phyloP scores from a whole-genome alignment of 176 grass and related monocot genomes.

The Oryza meridionalis region DNA sequence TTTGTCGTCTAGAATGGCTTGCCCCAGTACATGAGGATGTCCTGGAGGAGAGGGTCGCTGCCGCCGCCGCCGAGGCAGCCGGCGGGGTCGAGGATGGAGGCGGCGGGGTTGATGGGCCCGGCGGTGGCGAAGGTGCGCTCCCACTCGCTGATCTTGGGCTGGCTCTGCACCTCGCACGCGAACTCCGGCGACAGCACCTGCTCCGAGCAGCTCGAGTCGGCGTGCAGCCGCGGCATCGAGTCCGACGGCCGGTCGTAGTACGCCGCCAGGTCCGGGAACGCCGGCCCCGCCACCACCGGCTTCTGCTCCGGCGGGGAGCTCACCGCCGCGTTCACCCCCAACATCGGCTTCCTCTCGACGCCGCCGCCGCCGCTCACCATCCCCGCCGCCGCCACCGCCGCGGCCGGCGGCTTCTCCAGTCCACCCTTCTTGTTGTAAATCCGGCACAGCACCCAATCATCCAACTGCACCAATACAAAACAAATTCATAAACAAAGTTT shows the following conservation, averaged over 20 bases:
- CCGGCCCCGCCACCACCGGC: slow-evolving; percentile 28
- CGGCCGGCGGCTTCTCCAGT: slow-evolving; percentile 38
- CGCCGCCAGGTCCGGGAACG: slow-evolving; percentile 59
- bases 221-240: slow-evolving; percentile 89
- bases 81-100: slow-evolving; percentile 44
- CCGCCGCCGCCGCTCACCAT: not conserved
- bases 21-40: slow-evolving; percentile 91
- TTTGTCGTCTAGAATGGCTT: slow-evolving; percentile 67
- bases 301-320: slow-evolving; percentile 72
- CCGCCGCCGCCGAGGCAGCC: slow-evolving; percentile 32
- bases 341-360: slow-evolving; percentile 42
- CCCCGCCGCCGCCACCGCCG: not conserved
- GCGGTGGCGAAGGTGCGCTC: slow-evolving; percentile 66
- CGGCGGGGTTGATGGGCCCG: slow-evolving; percentile 46
- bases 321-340: slow-evolving; percentile 1
- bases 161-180: slow-evolving; percentile 84
- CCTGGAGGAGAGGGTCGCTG: slow-evolving; percentile 84
- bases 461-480: slow-evolving; percentile 53
- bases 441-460: slow-evolving; percentile 94
- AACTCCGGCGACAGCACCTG: slow-evolving; percentile 84
- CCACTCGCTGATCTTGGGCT: slow-evolving; percentile 90
- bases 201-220: slow-evolving; percentile 96
- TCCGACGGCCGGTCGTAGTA: slow-evolving; percentile 80
- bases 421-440: slow-evolving; percentile 98
- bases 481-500: not conserved